Evolutionary conservation across 371 early-diverging fungal genomes (phyloP).

Genomic region (Fennellomyces sp.): DNA sequence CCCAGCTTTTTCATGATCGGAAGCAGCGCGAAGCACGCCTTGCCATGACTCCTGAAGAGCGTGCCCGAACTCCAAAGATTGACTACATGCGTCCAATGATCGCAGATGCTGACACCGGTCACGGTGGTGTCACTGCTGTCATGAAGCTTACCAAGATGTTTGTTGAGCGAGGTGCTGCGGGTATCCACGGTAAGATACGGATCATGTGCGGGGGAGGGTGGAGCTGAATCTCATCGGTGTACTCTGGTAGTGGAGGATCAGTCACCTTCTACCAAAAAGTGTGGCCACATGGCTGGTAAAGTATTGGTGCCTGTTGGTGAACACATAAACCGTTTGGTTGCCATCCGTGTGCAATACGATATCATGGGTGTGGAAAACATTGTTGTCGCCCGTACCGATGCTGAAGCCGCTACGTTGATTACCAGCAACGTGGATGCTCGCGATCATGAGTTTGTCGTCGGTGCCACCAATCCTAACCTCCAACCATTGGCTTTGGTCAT

Average conservation of each 20-base stretch:
- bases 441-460: constrained; percentile 96
- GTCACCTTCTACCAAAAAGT: constrained; percentile 96
- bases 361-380: constrained; percentile 97
- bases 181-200: constrained; percentile 68
- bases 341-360: constrained; percentile 96
- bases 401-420: constrained; percentile 97
- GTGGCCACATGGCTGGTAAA: constrained; percentile 99
- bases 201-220: constrained; percentile 1
- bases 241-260: constrained; percentile 82
- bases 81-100: constrained; percentile 96
- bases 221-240: background rate
- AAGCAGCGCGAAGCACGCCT: constrained; percentile 93
- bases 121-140: constrained; percentile 92
- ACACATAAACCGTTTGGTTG: constrained; percentile 97
- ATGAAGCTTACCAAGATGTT: constrained; percentile 96
- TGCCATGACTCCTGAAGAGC: constrained; percentile 65
- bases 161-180: constrained; percentile 94
- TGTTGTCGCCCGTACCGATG: constrained; percentile 95
- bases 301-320: constrained; percentile 96
- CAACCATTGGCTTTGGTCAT: constrained; percentile 80
- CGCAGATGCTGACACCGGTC: constrained; percentile 98
- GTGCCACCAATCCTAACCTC: constrained; percentile 83
- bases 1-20: constrained; percentile 97
- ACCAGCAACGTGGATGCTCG: constrained; percentile 95
- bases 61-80: constrained; percentile 75